Conservation (phyloP, 768 basidiomycete genomes). For the Glaciozyma antarctica region DNA sequence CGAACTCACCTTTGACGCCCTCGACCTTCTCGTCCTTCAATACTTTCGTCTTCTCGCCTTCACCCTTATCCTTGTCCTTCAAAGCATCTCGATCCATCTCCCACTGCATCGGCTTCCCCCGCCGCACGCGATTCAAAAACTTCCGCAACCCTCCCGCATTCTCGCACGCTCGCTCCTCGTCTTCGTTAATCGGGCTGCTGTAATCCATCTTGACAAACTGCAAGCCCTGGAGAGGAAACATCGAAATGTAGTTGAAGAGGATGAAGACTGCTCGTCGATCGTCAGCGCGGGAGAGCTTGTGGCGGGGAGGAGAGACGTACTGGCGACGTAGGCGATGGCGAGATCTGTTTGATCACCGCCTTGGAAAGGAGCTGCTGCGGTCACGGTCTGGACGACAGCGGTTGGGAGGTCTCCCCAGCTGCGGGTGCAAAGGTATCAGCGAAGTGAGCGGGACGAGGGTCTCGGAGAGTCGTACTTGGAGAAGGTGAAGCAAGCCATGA, state of each 20-base stretch:
- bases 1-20: background rate
- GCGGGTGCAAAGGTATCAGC: background rate
- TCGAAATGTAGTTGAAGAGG: constrained; percentile 49
- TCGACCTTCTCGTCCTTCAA: background rate
- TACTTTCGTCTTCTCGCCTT: background rate
- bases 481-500: constrained; percentile 61
- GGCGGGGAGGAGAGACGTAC: background rate
- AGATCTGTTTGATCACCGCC: constrained; percentile 51
- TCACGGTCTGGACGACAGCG: constrained; percentile 56
- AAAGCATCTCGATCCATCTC: constrained; percentile 15
- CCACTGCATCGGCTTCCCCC: constrained; percentile 14
- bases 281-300: background rate
- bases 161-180: constrained; percentile 42
- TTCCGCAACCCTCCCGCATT: background rate
- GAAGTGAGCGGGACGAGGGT: too few relatives aligned
- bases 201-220: constrained; percentile 55
- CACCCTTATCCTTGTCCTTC: background rate
- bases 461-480: constrained; percentile 44
- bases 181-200: constrained; percentile 38
- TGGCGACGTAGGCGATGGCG: constrained; percentile 35
- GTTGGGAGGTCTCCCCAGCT: constrained; percentile 41
- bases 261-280: constrained; percentile 11
- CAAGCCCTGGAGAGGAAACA: constrained; percentile 51
- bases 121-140: background rate
- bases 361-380: constrained; percentile 55